Evolutionary conservation across 2,329 filamentous ascomycete species (phyloP).

Genomic region (Ophiostoma australiae): DNA sequence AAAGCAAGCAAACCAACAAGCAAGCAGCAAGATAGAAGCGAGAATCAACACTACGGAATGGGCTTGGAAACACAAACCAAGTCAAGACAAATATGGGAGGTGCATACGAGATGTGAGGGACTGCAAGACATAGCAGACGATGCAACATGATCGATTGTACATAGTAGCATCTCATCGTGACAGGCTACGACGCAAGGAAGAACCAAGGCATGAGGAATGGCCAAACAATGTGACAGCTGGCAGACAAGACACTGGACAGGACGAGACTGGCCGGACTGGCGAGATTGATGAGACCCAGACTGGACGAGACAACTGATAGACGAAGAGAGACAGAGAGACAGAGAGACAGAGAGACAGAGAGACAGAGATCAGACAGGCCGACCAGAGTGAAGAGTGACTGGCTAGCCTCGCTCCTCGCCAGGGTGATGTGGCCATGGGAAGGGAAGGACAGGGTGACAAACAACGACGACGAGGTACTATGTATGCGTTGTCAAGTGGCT

Average conservation of each 20-base stretch:
- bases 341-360: conserved; percentile 1
- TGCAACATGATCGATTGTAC: not conserved
- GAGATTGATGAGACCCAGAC: not conserved
- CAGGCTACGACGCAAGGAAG: not conserved
- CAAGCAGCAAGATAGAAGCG: not conserved
- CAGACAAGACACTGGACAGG: not conserved
- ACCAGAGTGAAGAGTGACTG: not conserved
- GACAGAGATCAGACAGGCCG: conserved; percentile 2
- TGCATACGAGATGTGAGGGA: conserved; percentile 3
- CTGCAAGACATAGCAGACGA: conserved; percentile 8
- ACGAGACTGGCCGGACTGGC: not conserved
- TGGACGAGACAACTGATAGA: conserved; percentile 1
- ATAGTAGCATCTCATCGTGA: not conserved
- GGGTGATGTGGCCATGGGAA: not conserved
- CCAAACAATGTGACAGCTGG: conserved; percentile 10
- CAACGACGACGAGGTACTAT: not conserved
- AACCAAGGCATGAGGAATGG: not conserved
- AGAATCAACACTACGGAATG: not conserved
- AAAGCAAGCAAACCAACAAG: not conserved
- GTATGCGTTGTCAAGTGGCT: conserved; percentile 15
- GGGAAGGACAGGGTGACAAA: not conserved
- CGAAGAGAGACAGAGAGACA: conserved; percentile 6
- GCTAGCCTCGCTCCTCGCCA: too few species aligned
- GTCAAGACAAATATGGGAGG: not conserved
- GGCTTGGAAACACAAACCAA: not conserved